Percentiles rank a stretch among this genome's conserved stretches.
These are phyloP conservation scores for Russula vinacea DNA, from an alignment of 768 basidiomycete genomes.

Conservation along the genomic window DNA sequence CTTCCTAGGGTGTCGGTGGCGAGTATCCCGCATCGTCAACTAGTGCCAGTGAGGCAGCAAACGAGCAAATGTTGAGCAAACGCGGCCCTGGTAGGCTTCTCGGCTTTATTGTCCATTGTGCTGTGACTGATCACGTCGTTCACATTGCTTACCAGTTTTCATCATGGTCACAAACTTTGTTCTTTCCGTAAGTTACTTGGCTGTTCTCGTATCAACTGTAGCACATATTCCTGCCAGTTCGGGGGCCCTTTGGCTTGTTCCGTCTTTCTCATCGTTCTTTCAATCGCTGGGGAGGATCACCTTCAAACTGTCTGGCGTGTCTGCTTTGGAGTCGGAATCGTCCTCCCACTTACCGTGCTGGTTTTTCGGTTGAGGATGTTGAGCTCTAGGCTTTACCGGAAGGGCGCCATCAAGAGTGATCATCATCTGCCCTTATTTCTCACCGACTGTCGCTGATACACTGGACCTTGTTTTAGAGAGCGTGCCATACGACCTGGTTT, in stretches of 20 bases:
- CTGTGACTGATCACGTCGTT: conserved; percentile 2
- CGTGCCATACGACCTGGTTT: conserved; percentile 59
- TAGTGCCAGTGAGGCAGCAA: conserved; percentile 67
- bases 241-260: conserved; percentile 64
- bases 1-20: conserved; percentile 62
- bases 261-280: conserved; percentile 65
- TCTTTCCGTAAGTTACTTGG: conserved; percentile 46
- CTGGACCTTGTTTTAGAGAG: conserved; percentile 37
- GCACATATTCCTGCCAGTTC: conserved; percentile 41
- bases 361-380: conserved; percentile 72
- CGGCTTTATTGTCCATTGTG: neutral
- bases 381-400: conserved; percentile 58
- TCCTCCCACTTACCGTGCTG: conserved; percentile 64
- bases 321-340: conserved; percentile 60
- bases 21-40: conserved; percentile 76
- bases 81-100: conserved; percentile 55
- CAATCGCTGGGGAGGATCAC: conserved; percentile 60
- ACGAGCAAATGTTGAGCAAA: conserved; percentile 57
- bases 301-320: conserved; percentile 65
- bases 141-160: conserved; percentile 46
- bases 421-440: neutral
- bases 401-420: conserved; percentile 63
- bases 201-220: neutral
- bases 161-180: conserved; percentile 76
- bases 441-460: neutral